Evolutionary conservation across 2,329 filamentous ascomycete species (phyloP).

Genomic region (Phyllosticta capitalensis): DNA sequence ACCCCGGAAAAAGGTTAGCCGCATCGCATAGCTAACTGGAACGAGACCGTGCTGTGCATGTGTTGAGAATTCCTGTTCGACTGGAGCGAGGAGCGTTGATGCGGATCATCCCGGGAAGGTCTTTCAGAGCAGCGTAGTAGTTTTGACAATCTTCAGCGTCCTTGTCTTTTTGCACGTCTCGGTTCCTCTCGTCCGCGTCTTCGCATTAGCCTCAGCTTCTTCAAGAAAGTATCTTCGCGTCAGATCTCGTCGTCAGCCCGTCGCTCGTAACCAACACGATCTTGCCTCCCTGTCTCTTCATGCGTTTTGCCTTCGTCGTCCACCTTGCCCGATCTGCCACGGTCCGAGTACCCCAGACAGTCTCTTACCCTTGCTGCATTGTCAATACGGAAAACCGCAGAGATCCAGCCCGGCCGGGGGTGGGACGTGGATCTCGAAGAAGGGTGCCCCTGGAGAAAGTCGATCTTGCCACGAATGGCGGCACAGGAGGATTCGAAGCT

Average conservation of each 20-base stretch:
- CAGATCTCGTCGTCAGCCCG: background rate
- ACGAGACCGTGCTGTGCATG: background rate
- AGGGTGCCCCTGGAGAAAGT: no score
- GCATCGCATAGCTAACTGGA: background rate
- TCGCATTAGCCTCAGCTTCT: background rate
- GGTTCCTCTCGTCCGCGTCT: background rate
- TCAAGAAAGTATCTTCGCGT: background rate
- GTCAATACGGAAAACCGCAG: no score
- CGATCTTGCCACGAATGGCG: no score
- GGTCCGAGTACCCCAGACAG: background rate
- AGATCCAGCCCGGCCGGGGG: no score
- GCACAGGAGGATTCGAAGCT: no score
- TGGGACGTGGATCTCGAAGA: no score
- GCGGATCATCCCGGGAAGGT: no score
- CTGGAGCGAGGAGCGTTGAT: background rate
- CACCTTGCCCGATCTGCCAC: background rate
- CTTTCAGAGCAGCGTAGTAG: background rate
- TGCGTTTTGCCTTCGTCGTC: background rate
- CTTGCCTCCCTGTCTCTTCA: background rate
- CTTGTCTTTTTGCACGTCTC: background rate
- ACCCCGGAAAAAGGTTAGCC: background rate
- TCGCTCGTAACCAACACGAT: background rate
- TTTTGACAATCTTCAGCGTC: background rate
- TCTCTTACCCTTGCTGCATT: no score
- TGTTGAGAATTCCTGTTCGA: background rate